Base-by-base conservation (phyloP, 208 protist species). In the Porcisia deanei region DNA sequence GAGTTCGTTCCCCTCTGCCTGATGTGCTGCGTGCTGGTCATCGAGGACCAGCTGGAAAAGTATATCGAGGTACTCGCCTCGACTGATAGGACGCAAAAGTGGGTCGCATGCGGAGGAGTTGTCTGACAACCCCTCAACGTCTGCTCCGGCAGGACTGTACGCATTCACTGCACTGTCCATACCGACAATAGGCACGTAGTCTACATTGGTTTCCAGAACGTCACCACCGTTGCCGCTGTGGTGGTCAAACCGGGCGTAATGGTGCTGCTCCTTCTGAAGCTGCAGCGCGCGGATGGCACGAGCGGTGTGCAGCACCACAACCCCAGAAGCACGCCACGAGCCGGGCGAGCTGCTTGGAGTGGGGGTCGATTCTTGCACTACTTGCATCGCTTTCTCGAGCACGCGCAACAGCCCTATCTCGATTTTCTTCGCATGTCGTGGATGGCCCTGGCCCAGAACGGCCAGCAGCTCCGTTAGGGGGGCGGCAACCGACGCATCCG, bases 1-100 rank as follows among this genome's bases (percentile, higher is more conserved):
- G 70, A 97, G 73, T 79, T 96, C 90, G 49, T 71, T 91, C 30
- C 91, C 93, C 71, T 96, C 91, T 4, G 95, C 91, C 30, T 91
- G 88, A 30, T 92, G 84, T 12, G 84, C 73, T 34, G 83, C 80
- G 60, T 88, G 84, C n/a, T 59, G 75, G 60, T 92, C 85, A 63
- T 92, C 82, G 39, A 86, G 80, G 20, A 86, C 82, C 20, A 97
- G 82, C 25, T 79, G 83, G 75, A 93, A 90, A 20, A 97, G 75
- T 12, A 86, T 77, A 9, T 86, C 79, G 7, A 97, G 77, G 64
- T 94, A 87, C 65, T 87, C 73, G 47, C 72, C 18, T 22, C 71
- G 59, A 55, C 71, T 88, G 53, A 88, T 71, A 3, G 73, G 71
- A 2, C 34, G 54, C 55, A 90, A 73, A 22, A 89, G 79, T 1